phyloP scores from a whole-genome alignment of 2,329 filamentous ascomycete species.

The Aspergillus japonicus region DNA sequence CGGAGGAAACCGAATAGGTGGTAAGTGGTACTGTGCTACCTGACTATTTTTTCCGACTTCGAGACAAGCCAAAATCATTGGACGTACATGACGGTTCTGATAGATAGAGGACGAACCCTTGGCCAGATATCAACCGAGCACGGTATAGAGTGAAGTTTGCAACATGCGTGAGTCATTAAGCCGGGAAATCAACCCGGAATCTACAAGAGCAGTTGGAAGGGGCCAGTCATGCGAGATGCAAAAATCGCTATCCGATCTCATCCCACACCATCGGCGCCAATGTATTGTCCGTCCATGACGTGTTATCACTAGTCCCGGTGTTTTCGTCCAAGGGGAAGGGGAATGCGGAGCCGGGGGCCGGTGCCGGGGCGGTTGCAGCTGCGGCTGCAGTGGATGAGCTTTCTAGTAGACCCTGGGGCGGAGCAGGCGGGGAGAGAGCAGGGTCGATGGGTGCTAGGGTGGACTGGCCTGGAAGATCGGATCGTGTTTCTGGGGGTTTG shows the following conservation, averaged over 20 bases:
- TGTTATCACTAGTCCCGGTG: conserved; percentile 19
- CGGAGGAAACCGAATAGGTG: too few relatives aligned
- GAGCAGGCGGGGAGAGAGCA: conserved; percentile 31
- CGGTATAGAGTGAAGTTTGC: too few relatives aligned
- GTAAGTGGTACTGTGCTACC: too few relatives aligned
- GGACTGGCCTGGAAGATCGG: conserved; percentile 13
- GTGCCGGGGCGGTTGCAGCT: not conserved
- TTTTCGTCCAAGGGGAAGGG: conserved; percentile 36
- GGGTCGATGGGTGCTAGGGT: conserved; percentile 30
- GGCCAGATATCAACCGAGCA: too few relatives aligned
- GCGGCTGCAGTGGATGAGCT: conserved; percentile 18
- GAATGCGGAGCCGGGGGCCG: conserved; percentile 12
- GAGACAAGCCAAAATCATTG: too few relatives aligned
- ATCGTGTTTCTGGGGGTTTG: not conserved
- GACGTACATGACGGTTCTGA: too few relatives aligned
- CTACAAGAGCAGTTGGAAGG: too few relatives aligned
- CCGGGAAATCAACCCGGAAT: too few relatives aligned
- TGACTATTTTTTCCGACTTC: too few relatives aligned
- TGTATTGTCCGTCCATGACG: conserved; percentile 40
- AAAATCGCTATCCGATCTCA: conserved; percentile 27
- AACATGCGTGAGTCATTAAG: too few relatives aligned
- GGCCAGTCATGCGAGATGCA: too few relatives aligned
- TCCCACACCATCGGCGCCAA: conserved; percentile 44
- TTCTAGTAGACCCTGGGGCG: conserved; percentile 30
- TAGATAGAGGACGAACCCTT: too few relatives aligned